Base-by-base conservation (phyloP, 345 rosid genomes). In the Gynandropsis gynandra region DNA sequence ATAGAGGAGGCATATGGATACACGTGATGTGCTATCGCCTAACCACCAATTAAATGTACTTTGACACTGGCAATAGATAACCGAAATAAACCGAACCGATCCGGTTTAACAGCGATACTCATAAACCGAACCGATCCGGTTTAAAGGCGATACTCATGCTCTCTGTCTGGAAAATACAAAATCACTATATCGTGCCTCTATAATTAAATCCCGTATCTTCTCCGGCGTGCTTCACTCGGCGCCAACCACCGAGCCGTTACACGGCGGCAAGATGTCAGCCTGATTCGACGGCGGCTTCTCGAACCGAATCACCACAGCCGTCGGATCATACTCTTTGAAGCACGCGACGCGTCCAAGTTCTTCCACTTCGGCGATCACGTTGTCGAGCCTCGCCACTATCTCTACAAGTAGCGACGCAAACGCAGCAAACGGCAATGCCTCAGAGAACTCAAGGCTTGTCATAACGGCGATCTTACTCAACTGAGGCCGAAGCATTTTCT, bases 361-460 rank as follows among this genome's bases (percentile, higher is more conserved):
- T 47, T 85, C 80, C 2, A 77, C 89, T 61, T 85, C 85, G 56
- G 68, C 83, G 5, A 80, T 81, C 32, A 82, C 79, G 24, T 39
- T 79, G 44, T 85, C 93, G 4, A 89, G 85, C 76, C 81, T 76
- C 3, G 87, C 89, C 27, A 85, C 83, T 21, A 77, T 70, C 52
- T 89, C 89, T 65, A 79, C 79, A 3, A 89, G 73, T 70, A 80
- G 55, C 16, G 89, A 80, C 7, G 89, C 95, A 54, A 89, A 89
- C 20, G 89, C 89, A 7, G 95, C 85, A 8, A 89, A 82, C 0
- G 97, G 97, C 38, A 89, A 81, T n/a, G 95, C 95, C 50, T 85
- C 87, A 1, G 85, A 79, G 69, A 88, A 88, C 47, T 85, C 92
- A 0, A 85, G 72, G 16, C 81, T 74, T 1, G 82, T 79, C 49